Evolutionary conservation across 495 filamentous ascomycete genomes (phyloP).

Genomic region (Cercophora scortea): DNA sequence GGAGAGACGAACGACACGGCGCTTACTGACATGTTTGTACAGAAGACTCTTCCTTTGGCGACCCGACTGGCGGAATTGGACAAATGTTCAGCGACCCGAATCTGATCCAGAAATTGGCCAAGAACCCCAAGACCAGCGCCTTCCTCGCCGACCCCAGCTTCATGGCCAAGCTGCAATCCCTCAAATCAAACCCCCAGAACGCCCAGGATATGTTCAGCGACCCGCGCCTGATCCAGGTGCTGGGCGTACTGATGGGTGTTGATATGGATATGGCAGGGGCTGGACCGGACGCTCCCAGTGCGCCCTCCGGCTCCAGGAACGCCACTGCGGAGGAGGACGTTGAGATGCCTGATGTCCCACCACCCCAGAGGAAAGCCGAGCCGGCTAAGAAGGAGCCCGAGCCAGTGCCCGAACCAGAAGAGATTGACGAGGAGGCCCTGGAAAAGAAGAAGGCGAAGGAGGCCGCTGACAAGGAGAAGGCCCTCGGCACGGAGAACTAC

Average conservation of each 20-base stretch:
- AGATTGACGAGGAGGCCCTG: slow-evolving; percentile 69
- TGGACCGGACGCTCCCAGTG: slow-evolving; percentile 32
- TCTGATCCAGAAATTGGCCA: slow-evolving; percentile 80
- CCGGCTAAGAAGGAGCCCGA: slow-evolving; percentile 42
- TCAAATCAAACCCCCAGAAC: slow-evolving; percentile 73
- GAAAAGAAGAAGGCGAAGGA: slow-evolving; percentile 85
- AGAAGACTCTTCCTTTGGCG: slow-evolving; percentile 29
- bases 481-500: slow-evolving; percentile 87
- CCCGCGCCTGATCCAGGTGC: slow-evolving; percentile 86
- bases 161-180: slow-evolving; percentile 77
- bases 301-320: slow-evolving; percentile 32
- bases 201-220: slow-evolving; percentile 77
- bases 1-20: not conserved
- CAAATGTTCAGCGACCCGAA: slow-evolving; percentile 90
- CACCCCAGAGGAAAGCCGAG: slow-evolving; percentile 18
- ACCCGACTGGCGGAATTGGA: slow-evolving; percentile 69
- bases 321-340: slow-evolving; percentile 63
- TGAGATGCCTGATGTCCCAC: slow-evolving; percentile 64
- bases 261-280: slow-evolving; percentile 78
- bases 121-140: slow-evolving; percentile 85
- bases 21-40: not conserved
- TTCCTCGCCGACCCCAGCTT: slow-evolving; percentile 79
- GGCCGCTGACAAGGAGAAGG: slow-evolving; percentile 91
- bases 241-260: slow-evolving; percentile 87
- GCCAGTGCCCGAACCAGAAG: slow-evolving; percentile 53